These are phyloP conservation scores for Hyparrhenia diplandra DNA, from an alignment of 176 grass and related monocot species.

Conservation along the genomic window DNA sequence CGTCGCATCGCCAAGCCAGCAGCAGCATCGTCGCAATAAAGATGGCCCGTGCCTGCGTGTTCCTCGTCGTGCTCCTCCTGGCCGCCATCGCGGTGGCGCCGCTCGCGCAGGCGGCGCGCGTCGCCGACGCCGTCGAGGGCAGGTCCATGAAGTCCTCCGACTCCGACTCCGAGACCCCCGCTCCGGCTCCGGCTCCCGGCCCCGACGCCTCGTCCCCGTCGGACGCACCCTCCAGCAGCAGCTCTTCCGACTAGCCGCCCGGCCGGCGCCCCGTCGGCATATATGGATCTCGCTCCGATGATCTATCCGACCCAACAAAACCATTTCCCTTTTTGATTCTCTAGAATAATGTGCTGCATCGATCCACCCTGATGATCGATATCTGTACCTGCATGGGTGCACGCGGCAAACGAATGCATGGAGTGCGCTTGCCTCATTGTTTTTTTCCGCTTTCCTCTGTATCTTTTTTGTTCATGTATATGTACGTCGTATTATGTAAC, in stretches of 20 bases:
- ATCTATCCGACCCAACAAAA: neutral
- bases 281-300: no score
- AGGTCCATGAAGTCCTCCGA: neutral
- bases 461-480: no score
- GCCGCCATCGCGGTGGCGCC: slow-evolving; percentile 7
- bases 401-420: neutral
- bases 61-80: slow-evolving; percentile 13
- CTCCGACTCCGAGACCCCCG: no score
- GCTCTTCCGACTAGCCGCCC: neutral
- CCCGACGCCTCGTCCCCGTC: neutral
- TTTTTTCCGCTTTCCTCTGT: no score
- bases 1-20: no score
- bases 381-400: neutral
- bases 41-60: neutral
- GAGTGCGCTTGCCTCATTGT: neutral
- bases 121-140: neutral
- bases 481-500: no score
- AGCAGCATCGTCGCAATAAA: neutral
- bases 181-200: neutral
- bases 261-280: no score
- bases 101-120: neutral
- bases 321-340: no score
- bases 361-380: neutral
- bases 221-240: neutral
- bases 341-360: neutral